Base-by-base conservation (phyloP, 768 basidiomycete genomes). In the Naganishia kalamii region DNA sequence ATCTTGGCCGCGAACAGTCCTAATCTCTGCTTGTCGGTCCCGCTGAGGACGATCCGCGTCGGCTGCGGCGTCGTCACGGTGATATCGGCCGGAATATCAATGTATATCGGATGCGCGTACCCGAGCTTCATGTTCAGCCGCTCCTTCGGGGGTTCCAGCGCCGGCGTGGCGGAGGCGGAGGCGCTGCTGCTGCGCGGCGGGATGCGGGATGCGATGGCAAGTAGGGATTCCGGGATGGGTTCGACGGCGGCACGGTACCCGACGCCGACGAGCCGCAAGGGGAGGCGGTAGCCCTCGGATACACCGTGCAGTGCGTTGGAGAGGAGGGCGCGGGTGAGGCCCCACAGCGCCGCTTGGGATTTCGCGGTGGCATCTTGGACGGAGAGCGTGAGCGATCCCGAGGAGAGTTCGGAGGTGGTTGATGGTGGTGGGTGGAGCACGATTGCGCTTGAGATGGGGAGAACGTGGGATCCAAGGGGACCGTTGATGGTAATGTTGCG, bases 181-280 rank as follows among this genome's bases (percentile, higher is more conserved):
- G 62, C 23, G 37, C 33, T 17, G 63, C 23, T n/a, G 27, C 21
- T 4, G 37, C 51, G 15, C 11, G 23, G 54, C 12, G 63, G 41
- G 52, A 52, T 43, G 11, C 41, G 49, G 21, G 23, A 15, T 12
- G 50, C 54, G 25, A 57, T 57, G 13, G 37, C 30, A 2, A 33
- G 27, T 83, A 21, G 62, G 23, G 68, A 64, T 12, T 64, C 63
- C 19, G 70, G 77, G 52, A 75, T 78, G 15, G 68, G 71, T 80
- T 99, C 94, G 64, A 97, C 78, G 2, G 85, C 85, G 8, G 87
- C 92, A 72, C 94, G 84, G 80, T 91, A 99, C 1, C 94, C 93
- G 35, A 99, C 92, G 19, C 94, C 94, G 68, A 97, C 93, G 68
- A 99, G 85, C 73, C 87, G 87, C 17, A 99, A 77, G 15, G 90